Percentiles rank a stretch among this genome's conserved stretches.
Conservation (phyloP, 345 rosid species). For the Populus tremula region DNA sequence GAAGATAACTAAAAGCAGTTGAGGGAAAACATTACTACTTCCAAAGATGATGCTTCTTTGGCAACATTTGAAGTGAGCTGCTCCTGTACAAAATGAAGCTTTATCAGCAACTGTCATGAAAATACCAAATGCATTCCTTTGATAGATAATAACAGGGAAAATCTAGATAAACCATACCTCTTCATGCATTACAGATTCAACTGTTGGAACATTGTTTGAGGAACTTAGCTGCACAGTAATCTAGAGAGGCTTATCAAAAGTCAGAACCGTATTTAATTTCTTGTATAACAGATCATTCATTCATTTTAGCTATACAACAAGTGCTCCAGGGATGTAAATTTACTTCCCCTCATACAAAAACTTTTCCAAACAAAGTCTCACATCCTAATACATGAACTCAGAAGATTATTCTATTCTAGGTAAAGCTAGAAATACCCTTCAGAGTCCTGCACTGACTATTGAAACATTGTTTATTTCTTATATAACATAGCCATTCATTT, state of each 20-base stretch:
- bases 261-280: background rate
- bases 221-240: constrained; percentile 36
- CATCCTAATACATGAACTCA: no score
- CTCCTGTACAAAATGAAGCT: constrained; percentile 26
- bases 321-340: no score
- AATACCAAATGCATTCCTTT: background rate
- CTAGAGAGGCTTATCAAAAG: background rate
- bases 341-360: no score
- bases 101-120: background rate
- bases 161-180: constrained; percentile 33
- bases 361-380: no score
- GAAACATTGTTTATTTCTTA: no score
- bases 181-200: constrained; percentile 21
- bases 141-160: background rate
- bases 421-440: no score
- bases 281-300: background rate
- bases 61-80: constrained; percentile 12
- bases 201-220: constrained; percentile 25
- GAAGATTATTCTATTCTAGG: no score
- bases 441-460: no score
- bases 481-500: no score
- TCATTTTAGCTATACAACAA: background rate
- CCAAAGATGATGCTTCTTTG: constrained; percentile 1
- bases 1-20: constrained; percentile 12
- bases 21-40: background rate